Evolutionary conservation across 2,329 filamentous ascomycete genomes (phyloP), one percentile per base, ranked within the genome.

Genomic region (Neobulgaria alba): DNA sequence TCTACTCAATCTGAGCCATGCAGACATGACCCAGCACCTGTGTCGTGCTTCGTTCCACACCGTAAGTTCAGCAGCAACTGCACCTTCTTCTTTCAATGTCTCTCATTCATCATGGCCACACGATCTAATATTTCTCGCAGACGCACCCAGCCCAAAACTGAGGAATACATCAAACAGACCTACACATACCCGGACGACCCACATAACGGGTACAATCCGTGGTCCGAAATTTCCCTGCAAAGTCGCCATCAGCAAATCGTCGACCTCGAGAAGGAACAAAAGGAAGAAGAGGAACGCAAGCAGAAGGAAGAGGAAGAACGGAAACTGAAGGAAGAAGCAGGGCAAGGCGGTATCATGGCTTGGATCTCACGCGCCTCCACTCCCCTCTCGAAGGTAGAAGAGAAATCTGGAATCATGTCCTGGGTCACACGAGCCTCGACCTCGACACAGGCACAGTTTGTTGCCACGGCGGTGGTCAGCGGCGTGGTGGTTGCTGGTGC

Each of bases 391-490:
- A 34, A 38, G 15, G n/a, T 16, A 19, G 30, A 29, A 26, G 9
- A 26, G 16, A 29, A 42, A 21, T n/a, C n/a, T 30, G 31, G 36
- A 51, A 58, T 58, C 55, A 43, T 53, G 5, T 55, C 54, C 8
- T 57, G 54, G 49, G 41, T 58, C 23, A 48, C 46, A n/a, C 51
- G 52, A 19, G 43, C 50, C 3, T 42, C 46, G 12, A 41, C 42
- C 19, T 50, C 46, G 5, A 46, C 40, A 16, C 45, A 56, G 17
- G 55, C 50, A 5, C 85, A 88, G 59, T 67, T 92, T 26, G 73
- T 78, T 14, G 75, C 80, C 3, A 87, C 85, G 0, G 85, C 85
- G 2, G 67, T 85, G 16, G 63, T 76, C 10, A 82, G 77, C 0
- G 78, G 77, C 14, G 72, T 70, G 7, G 66, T 77, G 0, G 77